phyloP scores from a whole-genome alignment of 148 eudicot species.

The Nepenthes gracilis region DNA sequence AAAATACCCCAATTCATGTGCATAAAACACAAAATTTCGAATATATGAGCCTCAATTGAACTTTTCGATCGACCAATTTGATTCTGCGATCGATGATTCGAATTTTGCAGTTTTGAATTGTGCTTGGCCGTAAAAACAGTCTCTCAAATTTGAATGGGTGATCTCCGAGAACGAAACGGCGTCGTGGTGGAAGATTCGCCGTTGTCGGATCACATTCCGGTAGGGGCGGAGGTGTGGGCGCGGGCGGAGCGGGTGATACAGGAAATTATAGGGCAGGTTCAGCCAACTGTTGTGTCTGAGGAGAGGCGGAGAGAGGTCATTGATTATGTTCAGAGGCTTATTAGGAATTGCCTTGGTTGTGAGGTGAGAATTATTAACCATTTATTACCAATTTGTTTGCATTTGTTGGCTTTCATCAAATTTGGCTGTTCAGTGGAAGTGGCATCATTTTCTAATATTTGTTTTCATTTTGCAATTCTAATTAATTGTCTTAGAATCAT shows the following conservation, averaged over 20 bases:
- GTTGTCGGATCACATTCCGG: constrained; percentile 7
- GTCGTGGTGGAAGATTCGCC: constrained; percentile 26
- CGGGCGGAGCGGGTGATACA: constrained; percentile 33
- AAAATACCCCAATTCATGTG: no score
- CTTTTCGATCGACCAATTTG: no score
- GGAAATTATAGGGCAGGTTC: constrained; percentile 39
- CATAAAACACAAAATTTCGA: no score
- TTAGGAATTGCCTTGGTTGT: constrained; percentile 32
- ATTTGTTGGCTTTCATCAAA: background rate
- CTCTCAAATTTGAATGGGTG: constrained; percentile 23
- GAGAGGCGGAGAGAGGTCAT: constrained; percentile 43
- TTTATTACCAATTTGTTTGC: background rate
- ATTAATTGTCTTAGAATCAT: no score
- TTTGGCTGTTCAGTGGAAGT: background rate
- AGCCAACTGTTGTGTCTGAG: constrained; percentile 52
- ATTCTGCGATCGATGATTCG: no score
- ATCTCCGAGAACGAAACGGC: constrained; percentile 32
- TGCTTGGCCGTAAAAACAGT: no score
- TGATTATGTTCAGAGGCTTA: constrained; percentile 49
- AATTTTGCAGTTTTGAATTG: no score
- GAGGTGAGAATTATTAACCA: constrained; percentile 30
- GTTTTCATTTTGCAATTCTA: no score
- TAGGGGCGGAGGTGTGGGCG: constrained; percentile 32
- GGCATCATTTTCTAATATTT: no score
- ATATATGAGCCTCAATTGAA: no score